phyloP scores from a whole-genome alignment of 208 protist genomes.

The Wallacemonas sp. region DNA sequence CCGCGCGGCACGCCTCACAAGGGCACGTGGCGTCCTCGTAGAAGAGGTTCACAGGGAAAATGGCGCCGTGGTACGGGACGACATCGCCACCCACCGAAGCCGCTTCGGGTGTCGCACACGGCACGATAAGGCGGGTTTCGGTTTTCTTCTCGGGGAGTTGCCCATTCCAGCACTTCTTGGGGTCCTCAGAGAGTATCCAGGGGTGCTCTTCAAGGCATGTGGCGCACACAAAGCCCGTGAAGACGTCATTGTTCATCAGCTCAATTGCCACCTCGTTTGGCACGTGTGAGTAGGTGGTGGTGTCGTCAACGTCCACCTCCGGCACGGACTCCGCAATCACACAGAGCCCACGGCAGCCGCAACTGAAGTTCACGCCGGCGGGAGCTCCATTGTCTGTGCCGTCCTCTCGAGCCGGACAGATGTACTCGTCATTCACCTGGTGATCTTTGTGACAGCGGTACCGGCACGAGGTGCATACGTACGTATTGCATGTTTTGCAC shows the following conservation, averaged over 20 bases:
- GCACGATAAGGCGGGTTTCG: conserved; percentile 30
- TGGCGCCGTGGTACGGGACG: conserved; percentile 76
- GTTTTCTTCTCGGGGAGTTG: conserved; percentile 40
- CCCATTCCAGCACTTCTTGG: conserved; percentile 58
- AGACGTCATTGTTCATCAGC: conserved; percentile 80
- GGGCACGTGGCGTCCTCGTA: conserved; percentile 59
- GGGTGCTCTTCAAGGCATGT: conserved; percentile 84
- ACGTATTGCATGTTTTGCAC: conserved; percentile 67
- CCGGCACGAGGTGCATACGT: conserved; percentile 77
- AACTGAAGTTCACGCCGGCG: conserved; percentile 61
- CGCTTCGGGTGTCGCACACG: conserved; percentile 31
- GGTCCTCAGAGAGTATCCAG: conserved; percentile 65
- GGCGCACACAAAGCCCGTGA: conserved; percentile 77
- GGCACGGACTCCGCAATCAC: conserved; percentile 51
- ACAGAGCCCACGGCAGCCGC: conserved; percentile 74
- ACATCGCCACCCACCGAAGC: conserved; percentile 19
- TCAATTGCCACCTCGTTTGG: conserved; percentile 38
- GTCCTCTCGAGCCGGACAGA: conserved; percentile 39
- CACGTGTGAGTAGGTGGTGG: conserved; percentile 32
- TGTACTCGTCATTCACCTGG: conserved; percentile 33
- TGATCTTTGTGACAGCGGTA: conserved; percentile 85
- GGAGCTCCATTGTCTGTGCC: conserved; percentile 47
- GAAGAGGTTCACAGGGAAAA: conserved; percentile 68
- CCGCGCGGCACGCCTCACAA: conserved; percentile 59
- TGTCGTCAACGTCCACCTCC: conserved; percentile 39